Evolutionary conservation across 352 stramenopile genomes (phyloP), one percentile per base, ranked within the genome.

Genomic region (Pythium plurisporium): DNA sequence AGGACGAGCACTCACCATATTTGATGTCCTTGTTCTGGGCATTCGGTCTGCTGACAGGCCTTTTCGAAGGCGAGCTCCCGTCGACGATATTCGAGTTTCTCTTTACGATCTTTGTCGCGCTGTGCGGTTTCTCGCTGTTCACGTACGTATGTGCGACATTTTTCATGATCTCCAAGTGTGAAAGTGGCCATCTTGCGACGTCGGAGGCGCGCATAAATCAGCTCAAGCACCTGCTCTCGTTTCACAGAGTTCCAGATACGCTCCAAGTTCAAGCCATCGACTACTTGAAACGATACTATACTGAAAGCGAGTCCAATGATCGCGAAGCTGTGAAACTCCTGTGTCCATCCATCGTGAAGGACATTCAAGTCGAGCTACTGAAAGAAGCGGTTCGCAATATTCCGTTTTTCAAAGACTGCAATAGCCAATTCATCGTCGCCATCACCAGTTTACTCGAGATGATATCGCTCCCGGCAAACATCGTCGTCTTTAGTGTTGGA

Each of bases 81-180:
- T 67, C 72, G 15, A 68, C 67, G 0, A 68, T 74, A 3, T 15
- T 62, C 4, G 71, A 80, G 47, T 87, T 86, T 54, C 47, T 75
- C 20, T 90, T 88, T 56, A 85, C 77, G 40, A 74, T 84, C 20
- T 62, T 79, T n/a, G 80, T 90, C 25, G 74, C 65, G 4, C 48
- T 85, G 19, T 82, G 75, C n/a, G 80, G 77, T 5, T 87, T 90
- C 55, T 64, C 79, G 9, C 51, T 88, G 15, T 90, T 90, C 59
- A 87, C 76, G 14, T 85, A 86, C 36, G 42, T 90, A 2, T 87
- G 75, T 26, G 80, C 75, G 9, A 87, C 68, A 17, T 83, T 88
- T 31, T 90, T 90, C 50, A 85, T 90, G 73, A 79, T 90, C 15
- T 90, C 80, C 30, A 87, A 90, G 48, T 88, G 77, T 46, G 80